Conservation (phyloP, 495 filamentous ascomycete species). For the Neurospora sp. region DNA sequence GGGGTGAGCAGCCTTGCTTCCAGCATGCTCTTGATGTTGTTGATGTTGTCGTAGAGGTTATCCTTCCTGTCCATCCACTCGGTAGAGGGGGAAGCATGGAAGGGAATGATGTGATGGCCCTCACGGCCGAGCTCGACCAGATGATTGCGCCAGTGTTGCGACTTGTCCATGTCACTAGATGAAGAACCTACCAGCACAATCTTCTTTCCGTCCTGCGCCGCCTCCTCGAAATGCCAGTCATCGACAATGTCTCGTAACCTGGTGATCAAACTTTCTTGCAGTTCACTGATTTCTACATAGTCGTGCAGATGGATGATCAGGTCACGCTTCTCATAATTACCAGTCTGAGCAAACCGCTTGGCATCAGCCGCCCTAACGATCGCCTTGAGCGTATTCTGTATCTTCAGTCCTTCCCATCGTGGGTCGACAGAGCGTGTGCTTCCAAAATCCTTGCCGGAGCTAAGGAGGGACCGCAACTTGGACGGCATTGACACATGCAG, state of each 20-base stretch:
- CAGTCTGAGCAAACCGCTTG: slow-evolving; percentile 4
- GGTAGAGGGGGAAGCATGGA: slow-evolving; percentile 10
- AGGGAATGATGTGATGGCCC: slow-evolving; percentile 17
- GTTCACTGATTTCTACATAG: slow-evolving; percentile 60
- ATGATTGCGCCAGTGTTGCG: slow-evolving; percentile 20
- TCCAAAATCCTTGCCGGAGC: slow-evolving; percentile 1
- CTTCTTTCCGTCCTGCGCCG: slow-evolving; percentile 45
- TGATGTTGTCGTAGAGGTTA: slow-evolving; percentile 27
- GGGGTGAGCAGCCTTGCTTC: slow-evolving; percentile 11
- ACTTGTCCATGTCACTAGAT: slow-evolving; percentile 24
- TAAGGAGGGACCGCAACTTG: slow-evolving; percentile 13
- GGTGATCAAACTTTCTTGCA: slow-evolving; percentile 49
- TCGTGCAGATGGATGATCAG: slow-evolving; percentile 72
- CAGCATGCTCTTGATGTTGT: slow-evolving; percentile 32
- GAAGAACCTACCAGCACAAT: slow-evolving; percentile 68
- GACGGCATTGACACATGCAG: slow-evolving; percentile 13
- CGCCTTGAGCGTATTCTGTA: slow-evolving; percentile 28
- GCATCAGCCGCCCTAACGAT: slow-evolving; percentile 22
- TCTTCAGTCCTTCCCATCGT: slow-evolving; percentile 34
- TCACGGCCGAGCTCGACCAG: slow-evolving; percentile 22
- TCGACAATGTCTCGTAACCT: slow-evolving; percentile 62
- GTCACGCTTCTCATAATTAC: slow-evolving; percentile 7
- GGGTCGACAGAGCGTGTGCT: slow-evolving; percentile 11
- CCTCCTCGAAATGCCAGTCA: slow-evolving; percentile 32
- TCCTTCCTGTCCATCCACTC: slow-evolving; percentile 15